Evolutionary conservation across 805 yeast species (phyloP), one percentile per base, ranked within the genome.

Genomic region (Hanseniaspora valbyensis): DNA sequence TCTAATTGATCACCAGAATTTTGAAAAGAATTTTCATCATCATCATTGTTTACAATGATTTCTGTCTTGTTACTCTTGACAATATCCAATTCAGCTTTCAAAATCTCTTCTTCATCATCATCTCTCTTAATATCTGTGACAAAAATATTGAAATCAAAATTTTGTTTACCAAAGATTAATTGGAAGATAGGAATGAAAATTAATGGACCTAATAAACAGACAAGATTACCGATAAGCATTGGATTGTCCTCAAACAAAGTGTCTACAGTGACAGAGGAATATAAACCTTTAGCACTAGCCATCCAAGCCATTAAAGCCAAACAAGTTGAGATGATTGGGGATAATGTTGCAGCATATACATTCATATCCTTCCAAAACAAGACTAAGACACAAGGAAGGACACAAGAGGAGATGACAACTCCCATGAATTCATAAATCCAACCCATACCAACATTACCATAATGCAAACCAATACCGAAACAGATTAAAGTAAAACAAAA

Each of bases 391-490:
- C 83, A 76, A 1, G 95, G 95, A 42, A 84, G 66, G 5, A 88
- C 96, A 22, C 90, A 95, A 54, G 90, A 78, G 4, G 92, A 83
- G 49, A 88, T 84, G 42, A 88, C 82, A 52, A 87, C 77, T 50
- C 96, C 96, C 95, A 86, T 86, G 55, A 88, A 67, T 61, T 84
- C 85, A 65, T 86, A 86, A 37, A 88, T 70, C 67, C 81, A 88
- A 26, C 95, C 95, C 85, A 87, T 81, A 29, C 85, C 77, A 49
- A 87, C 81, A 21, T 80, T 82, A 18, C 90, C 94, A 58, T 87
- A 83, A 66, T 76, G 75, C 44, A 88, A 71, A 10, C 95, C 95
- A 56, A 82, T 79, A 18, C 95, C 76, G 62, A 88, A 84, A 0
- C 83, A 90, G 36, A 88, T 81, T 90, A 87, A 82, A 16, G 73